phyloP scores from a whole-genome alignment of 164 flowering plant genomes.

The Brasenia schreberi region DNA sequence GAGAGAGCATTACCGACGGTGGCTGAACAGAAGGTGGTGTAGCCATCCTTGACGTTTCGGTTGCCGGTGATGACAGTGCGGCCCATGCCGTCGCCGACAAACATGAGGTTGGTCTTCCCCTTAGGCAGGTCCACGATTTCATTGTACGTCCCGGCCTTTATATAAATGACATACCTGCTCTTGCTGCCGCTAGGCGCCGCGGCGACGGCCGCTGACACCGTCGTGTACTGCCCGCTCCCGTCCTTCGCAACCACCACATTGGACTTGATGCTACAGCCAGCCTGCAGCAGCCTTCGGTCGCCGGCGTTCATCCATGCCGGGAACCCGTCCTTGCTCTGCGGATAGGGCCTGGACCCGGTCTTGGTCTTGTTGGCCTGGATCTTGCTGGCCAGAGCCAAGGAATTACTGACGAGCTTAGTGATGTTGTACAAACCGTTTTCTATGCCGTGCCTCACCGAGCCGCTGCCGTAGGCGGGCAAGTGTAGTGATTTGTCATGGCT shows the following conservation, averaged over 20 bases:
- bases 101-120: conserved; percentile 14
- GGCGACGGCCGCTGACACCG: conserved; percentile 28
- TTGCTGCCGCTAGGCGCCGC: conserved; percentile 18
- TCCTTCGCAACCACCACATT: conserved; percentile 47
- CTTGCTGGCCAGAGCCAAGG: conserved; percentile 37
- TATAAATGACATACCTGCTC: conserved; percentile 25
- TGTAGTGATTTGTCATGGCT: conserved; percentile 32
- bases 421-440: conserved; percentile 2
- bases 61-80: conserved; percentile 30
- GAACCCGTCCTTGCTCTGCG: conserved; percentile 8
- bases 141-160: conserved; percentile 39
- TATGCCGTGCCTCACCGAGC: conserved; percentile 24
- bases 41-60: conserved; percentile 12
- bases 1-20: conserved; percentile 19
- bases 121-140: conserved; percentile 17
- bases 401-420: conserved; percentile 32
- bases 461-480: conserved; percentile 43
- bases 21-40: conserved; percentile 20
- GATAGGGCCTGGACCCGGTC: conserved; percentile 6
- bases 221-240: conserved; percentile 42
- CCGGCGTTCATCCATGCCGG: conserved; percentile 27
- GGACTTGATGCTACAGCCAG: conserved; percentile 10
- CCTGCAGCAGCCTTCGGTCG: conserved; percentile 25
- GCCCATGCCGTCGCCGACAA: conserved; percentile 44
- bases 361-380: conserved; percentile 11